Evolutionary conservation across 2,329 filamentous ascomycete genomes (phyloP).

Genomic region (Chaetomiaceae sp.): DNA sequence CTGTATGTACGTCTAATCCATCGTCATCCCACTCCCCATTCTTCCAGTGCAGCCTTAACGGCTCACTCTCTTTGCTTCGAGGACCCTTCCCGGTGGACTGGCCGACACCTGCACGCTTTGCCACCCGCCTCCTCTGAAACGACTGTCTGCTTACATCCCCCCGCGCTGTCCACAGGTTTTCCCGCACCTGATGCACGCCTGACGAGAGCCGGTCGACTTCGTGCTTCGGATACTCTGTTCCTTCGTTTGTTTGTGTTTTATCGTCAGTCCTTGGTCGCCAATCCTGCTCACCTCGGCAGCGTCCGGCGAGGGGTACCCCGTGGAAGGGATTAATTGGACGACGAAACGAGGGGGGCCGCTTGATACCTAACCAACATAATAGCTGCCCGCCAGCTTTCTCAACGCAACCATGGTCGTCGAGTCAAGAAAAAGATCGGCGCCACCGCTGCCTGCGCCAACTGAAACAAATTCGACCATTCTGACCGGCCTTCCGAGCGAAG

Average conservation of each 20-base stretch:
- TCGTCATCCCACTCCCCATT: slow-evolving; percentile 10
- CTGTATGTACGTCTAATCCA: slow-evolving; percentile 13
- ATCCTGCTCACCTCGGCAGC: neutral
- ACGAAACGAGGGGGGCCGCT: slow-evolving; percentile 17
- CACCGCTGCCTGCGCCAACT: slow-evolving; percentile 73
- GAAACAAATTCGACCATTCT: slow-evolving; percentile 58
- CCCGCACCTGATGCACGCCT: slow-evolving; percentile 22
- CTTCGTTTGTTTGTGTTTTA: slow-evolving; percentile 1
- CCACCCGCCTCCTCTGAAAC: slow-evolving; percentile 18
- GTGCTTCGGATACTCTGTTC: slow-evolving; percentile 8
- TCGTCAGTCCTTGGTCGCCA: slow-evolving; percentile 4
- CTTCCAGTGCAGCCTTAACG: slow-evolving; percentile 16
- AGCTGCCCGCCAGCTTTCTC: slow-evolving; percentile 15
- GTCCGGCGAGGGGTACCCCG: slow-evolving; percentile 10
- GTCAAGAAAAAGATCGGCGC: slow-evolving; percentile 42
- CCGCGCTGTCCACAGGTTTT: slow-evolving; percentile 17
- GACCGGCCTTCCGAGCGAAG: slow-evolving; percentile 53
- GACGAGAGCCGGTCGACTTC: slow-evolving; percentile 12
- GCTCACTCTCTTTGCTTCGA: slow-evolving; percentile 4
- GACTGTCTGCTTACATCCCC: slow-evolving; percentile 19
- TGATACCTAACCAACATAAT: slow-evolving; percentile 19
- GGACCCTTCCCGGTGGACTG: neutral
- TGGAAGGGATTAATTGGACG: slow-evolving; percentile 23
- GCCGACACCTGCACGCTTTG: neutral
- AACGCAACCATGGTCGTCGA: slow-evolving; percentile 50